Base-by-base conservation (phyloP, 257 asterid species). In the Buddleja alternifolia region DNA sequence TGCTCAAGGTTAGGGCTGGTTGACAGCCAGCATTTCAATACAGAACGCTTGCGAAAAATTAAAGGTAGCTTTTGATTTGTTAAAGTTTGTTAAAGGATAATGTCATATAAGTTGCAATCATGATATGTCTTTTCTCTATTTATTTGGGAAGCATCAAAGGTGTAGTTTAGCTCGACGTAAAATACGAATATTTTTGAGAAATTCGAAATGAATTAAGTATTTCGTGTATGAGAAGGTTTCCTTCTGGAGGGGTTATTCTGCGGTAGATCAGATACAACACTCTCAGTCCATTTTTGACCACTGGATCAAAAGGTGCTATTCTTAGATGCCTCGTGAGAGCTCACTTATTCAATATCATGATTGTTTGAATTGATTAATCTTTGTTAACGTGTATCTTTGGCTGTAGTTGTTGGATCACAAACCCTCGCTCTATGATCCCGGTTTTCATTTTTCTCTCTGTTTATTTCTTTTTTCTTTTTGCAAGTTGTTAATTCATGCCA, bases 401-500 rank as follows among this genome's bases (percentile, higher is more conserved):
- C 11, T 17, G 47, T 45, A 14, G 45, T 23, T 23, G 17, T 46
- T 29, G 29, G 19, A 68, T 68, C 32, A 41, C n/a, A 4, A 53
- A 48, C 39, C 16, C 24, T 52, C 56, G 53, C 63, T 55, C 20
- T 24, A 21, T 23, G 24, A 59, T 60, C 64, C 53, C 12, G 51
- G 10, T 63, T 65, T 32, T 71, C 9, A 2, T 46, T 41, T 54
- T 40, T 60, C 47, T 14, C 54, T 29, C 34, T 29, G 5, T 29
- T 29, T 29, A 29, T 29, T 29, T 29, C 5, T 29, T 29, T 73
- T 60, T 69, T 29, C 21, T 64, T n/a, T 25, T 7, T 82, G 72
- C 71, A 73, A 86, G 96, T 56, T 69, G 64, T 56, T 70, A 79
- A 74, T 76, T 67, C 88, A 54, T 80, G 79, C 69, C 77, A 55